Percentiles rank a stretch among this genome's conserved stretches.
These are phyloP conservation scores for Boletus speciosus DNA, from an alignment of 768 basidiomycete species.

Conservation along the genomic window DNA sequence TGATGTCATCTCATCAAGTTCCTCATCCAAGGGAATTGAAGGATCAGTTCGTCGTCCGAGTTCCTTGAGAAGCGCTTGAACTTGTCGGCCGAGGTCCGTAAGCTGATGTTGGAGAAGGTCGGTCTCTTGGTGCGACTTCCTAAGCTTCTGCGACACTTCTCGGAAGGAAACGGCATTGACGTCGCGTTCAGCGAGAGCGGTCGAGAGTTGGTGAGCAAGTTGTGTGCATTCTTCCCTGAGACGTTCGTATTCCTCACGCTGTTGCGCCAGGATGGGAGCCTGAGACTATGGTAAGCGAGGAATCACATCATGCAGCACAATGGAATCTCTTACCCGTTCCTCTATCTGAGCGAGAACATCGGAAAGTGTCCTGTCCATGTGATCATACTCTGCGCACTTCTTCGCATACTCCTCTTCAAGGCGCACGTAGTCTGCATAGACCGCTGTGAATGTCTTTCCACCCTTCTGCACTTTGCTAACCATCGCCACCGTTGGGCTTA, in stretches of 20 bases:
- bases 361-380: slow-evolving; percentile 78
- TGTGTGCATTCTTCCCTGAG: slow-evolving; percentile 76
- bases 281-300: slow-evolving; percentile 29
- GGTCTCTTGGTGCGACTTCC: slow-evolving; percentile 57
- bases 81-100: slow-evolving; percentile 78
- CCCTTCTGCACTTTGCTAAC: slow-evolving; percentile 75
- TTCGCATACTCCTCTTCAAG: slow-evolving; percentile 77
- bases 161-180: slow-evolving; percentile 49
- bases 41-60: slow-evolving; percentile 82
- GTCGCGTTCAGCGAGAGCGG: slow-evolving; percentile 76
- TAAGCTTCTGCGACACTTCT: slow-evolving; percentile 61
- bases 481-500: slow-evolving; percentile 87
- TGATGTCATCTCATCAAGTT: slow-evolving; percentile 45
- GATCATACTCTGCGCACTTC: slow-evolving; percentile 78
- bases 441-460: slow-evolving; percentile 90
- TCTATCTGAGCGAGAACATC: slow-evolving; percentile 86
- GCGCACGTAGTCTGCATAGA: slow-evolving; percentile 86
- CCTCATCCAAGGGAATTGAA: slow-evolving; percentile 69
- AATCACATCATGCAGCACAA: not conserved
- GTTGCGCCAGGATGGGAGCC: slow-evolving; percentile 90
- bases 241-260: slow-evolving; percentile 85
- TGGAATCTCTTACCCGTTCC: slow-evolving; percentile 58
- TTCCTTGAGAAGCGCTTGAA: slow-evolving; percentile 75
- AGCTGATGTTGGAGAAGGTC: slow-evolving; percentile 72
- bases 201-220: slow-evolving; percentile 74